Evolutionary conservation across 108 stramenopile species (phyloP).

Genomic region (Cyclotella kingstonii): DNA sequence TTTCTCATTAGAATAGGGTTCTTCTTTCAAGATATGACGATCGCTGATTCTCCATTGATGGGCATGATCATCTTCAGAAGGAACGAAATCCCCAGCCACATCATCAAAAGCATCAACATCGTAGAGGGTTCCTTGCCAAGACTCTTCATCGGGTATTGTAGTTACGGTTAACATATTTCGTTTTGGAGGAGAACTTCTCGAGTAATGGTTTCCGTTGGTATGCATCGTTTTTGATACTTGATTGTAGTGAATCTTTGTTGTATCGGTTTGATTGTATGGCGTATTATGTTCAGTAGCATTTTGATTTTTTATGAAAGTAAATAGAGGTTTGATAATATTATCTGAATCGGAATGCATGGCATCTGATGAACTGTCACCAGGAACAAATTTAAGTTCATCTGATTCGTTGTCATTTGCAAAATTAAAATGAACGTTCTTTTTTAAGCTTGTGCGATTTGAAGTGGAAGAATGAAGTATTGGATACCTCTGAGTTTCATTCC

Average conservation of each 20-base stretch:
- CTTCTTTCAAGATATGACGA: conserved; percentile 15
- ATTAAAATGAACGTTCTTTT: conserved; percentile 31
- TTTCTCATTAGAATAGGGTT: conserved; percentile 24
- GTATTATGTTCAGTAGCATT: too few relatives aligned
- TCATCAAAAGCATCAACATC: conserved; percentile 29
- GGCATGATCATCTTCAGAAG: conserved; percentile 26
- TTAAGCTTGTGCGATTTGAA: neutral
- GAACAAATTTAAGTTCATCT: conserved; percentile 25
- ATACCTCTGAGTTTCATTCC: neutral
- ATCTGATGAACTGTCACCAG: conserved; percentile 17
- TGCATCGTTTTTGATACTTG: too few relatives aligned
- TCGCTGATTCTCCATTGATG: conserved; percentile 22
- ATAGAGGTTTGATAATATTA: too few relatives aligned
- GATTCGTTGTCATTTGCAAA: conserved; percentile 21
- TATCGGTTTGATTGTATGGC: too few relatives aligned
- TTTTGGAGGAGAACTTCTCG: too few relatives aligned
- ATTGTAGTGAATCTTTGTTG: too few relatives aligned
- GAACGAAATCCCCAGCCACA: conserved; percentile 17
- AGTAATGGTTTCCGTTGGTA: too few relatives aligned
- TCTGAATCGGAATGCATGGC: neutral
- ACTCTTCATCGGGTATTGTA: conserved; percentile 11
- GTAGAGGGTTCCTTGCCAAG: conserved; percentile 30
- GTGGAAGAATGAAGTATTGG: neutral
- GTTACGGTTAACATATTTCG: too few relatives aligned
- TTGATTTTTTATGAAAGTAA: too few relatives aligned